Evolutionary conservation across 148 eudicot genomes (phyloP), one percentile per base, ranked within the genome.

Genomic region (Persicaria maculosa): DNA sequence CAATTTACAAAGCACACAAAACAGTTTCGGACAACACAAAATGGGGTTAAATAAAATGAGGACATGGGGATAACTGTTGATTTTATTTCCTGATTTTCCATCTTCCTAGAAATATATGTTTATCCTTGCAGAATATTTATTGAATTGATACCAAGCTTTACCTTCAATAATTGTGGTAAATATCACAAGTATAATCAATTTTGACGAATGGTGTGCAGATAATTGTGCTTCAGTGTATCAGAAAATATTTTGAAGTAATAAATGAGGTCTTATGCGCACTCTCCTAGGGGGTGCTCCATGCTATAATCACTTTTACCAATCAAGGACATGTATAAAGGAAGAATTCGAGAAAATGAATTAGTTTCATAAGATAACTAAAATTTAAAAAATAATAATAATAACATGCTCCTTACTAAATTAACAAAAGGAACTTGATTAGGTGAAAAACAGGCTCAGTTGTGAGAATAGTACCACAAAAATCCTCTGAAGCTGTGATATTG

Each of bases 401-500:
- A 31, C 40, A 31, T 31, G 40, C 40, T 31, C 40, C 40, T 31
- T 65, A 65, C 47, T 65, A 65, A 65, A 59, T 59, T 20, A 65
- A 36, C 19, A 65, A 65, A 71, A 71, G 54, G 14, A 71, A 45
- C n/a, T 16, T 16, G 72, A 71, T 8, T 71, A 71, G 54, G 73
- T 46, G 31, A 47, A 45, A 71, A 65, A 40, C 70, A 65, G 6
- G 45, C 47, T 9, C 12, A 25, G 4, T 64, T 65, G 14, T 65
- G 9, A 65, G 53, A 71, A 19, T 47, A 82, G 55, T 91, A 94
- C 98, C 96, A 91, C 84, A 82, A 94, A 91, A 58, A 94, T 91
- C 82, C 98, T 88, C 82, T 88, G 96, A 65, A 94, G 89, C 85
- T 94, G 98, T 50, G 98, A 94, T 79, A 88, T 78, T 44, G 92